Conservation (phyloP, 1,284 basidiomycete species). For the Xanthoconium separans region DNA sequence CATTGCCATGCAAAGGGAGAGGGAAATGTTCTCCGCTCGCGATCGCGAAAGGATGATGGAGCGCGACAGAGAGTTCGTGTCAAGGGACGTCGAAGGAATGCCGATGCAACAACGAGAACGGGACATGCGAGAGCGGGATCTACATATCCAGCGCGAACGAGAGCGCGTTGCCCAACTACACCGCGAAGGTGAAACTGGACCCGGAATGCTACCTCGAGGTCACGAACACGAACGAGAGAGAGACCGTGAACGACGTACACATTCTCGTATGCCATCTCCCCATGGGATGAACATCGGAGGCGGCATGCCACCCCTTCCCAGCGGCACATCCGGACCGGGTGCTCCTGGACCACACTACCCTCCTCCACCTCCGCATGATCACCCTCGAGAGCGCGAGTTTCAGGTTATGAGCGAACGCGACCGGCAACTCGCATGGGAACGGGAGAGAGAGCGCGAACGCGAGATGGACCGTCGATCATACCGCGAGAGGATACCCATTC, state of each 20-base stretch:
- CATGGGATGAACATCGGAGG: conserved; percentile 16
- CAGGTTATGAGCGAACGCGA: conserved; percentile 26
- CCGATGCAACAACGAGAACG: conserved; percentile 22
- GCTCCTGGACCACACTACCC: conserved; percentile 20
- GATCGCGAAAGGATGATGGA: conserved; percentile 27
- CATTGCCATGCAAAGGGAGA: conserved; percentile 22
- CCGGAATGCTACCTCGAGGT: conserved; percentile 20
- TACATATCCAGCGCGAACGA: conserved; percentile 30
- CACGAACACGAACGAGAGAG: conserved; percentile 31
- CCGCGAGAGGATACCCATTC: conserved; percentile 25
- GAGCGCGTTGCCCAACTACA: conserved; percentile 24
- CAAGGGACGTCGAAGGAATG: conserved; percentile 25
- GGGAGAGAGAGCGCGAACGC: conserved; percentile 30
- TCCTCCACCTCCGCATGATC: conserved; percentile 21
- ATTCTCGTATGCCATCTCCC: conserved; percentile 28
- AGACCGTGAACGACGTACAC: conserved; percentile 30
- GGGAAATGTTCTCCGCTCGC: conserved; percentile 16
- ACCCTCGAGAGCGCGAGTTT: conserved; percentile 24
- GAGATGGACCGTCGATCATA: conserved; percentile 30
- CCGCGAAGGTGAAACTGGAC: conserved; percentile 32
- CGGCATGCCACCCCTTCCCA: conserved; percentile 9
- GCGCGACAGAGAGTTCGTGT: conserved; percentile 20
- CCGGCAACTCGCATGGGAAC: conserved; percentile 30
- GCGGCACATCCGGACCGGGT: conserved; percentile 20
- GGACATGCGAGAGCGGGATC: conserved; percentile 26